Evolutionary conservation across 495 filamentous ascomycete species (phyloP), one percentile per base, ranked within the genome.

Genomic region (Daldinia decipiens): DNA sequence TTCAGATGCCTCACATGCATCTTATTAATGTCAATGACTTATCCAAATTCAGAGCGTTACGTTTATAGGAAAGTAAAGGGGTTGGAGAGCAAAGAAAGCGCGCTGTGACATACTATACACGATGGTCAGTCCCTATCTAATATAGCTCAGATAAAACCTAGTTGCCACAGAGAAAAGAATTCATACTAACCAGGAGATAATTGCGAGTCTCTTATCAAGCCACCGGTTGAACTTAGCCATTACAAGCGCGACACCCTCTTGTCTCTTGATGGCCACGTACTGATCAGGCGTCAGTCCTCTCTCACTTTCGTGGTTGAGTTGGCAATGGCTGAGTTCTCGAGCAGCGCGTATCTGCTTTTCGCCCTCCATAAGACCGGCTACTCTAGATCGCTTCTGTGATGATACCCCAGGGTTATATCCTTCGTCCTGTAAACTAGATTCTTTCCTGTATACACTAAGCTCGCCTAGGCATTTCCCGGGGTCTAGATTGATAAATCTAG

Each of bases 261-360:
- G 38, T 19, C 52, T 77, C 62, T 67, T 77, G 55, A 69, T 61
- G 54, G 69, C 67, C 59, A 77, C 67, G 70, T 71, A 77, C 56
- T 77, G 72, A 58, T 77, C 75, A 40, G 75, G 69, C n/a, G 72
- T 71, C 64, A 75, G 62, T 59, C 43, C 57, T 60, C 69, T 73
- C 53, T 71, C 55, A 36, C 43, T 61, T 56, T 50, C 62, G 50
- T 64, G 45, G 50, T 65, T 60, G 52, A 59, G 53, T 40, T 67
- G 75, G 65, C 58, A 67, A 63, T 66, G 67, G 63, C 69, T 67
- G 74, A 52, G 59, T 70, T 61, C 45, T 66, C 58, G 57, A 64
- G 65, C 58, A 62, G 66, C 72, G 58, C 59, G 55, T 54, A 64
- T 50, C 39, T 50, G 71, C 64, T 66, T 73, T n/a, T 71, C 68